These are phyloP conservation scores for Carex sylvatica DNA, from an alignment of 202 grass and related monocot species.

Conservation along the genomic window DNA sequence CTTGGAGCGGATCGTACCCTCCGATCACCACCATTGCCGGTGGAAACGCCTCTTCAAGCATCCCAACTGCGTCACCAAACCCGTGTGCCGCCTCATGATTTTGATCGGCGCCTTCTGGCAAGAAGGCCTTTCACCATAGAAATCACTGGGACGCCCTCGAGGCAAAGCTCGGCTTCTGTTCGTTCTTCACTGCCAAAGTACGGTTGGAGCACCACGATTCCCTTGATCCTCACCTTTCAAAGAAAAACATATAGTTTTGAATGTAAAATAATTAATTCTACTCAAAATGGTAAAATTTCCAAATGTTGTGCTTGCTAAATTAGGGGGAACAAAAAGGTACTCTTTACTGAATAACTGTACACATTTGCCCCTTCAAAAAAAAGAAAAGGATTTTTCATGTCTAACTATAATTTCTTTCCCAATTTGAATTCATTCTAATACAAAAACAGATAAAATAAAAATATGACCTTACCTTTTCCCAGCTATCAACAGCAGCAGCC, in stretches of 20 bases:
- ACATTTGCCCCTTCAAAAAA: no score
- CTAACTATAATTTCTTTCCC: background rate
- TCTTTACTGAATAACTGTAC: no score
- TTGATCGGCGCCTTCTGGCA: constrained; percentile 48
- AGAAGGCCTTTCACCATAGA: constrained; percentile 47
- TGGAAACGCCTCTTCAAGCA: constrained; percentile 20
- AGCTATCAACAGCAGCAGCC: background rate
- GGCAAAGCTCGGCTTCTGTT: constrained; percentile 51
- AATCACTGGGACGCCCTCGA: constrained; percentile 50
- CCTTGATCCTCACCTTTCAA: constrained; percentile 27
- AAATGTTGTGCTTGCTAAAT: no score
- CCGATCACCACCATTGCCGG: constrained; percentile 27
- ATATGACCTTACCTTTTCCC: constrained; percentile 4
- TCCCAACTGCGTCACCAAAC: constrained; percentile 16
- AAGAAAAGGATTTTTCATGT: background rate
- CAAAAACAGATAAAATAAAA: background rate
- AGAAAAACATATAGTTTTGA: background rate
- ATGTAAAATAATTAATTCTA: background rate
- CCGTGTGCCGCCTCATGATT: constrained; percentile 51
- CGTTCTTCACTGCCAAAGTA: constrained; percentile 84
- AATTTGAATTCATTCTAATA: background rate
- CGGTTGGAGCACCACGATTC: constrained; percentile 62
- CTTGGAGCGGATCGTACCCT: constrained; percentile 30
- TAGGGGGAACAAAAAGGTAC: no score
- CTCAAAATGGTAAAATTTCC: no score